These are phyloP conservation scores for Kazachstania sp. DNA, from an alignment of 1,139 yeast genomes.

Conservation along the genomic window DNA sequence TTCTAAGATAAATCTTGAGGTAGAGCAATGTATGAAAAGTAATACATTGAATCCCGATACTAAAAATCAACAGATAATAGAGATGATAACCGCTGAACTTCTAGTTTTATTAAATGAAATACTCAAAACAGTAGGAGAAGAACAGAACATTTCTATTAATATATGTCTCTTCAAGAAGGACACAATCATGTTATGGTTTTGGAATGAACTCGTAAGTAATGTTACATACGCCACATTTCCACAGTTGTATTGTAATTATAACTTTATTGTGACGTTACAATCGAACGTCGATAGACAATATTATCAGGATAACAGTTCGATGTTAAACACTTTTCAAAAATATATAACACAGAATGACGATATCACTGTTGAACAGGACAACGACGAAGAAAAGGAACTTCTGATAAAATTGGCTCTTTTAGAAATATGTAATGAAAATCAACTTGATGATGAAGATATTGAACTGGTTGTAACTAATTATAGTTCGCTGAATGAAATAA, in stretches of 20 bases:
- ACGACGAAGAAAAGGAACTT: constrained; percentile 8
- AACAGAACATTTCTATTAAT: constrained; percentile 1
- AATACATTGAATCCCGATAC: not conserved
- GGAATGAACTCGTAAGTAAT: constrained; percentile 10
- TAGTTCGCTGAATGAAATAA: constrained; percentile 8
- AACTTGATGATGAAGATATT: constrained; percentile 10
- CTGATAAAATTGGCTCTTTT: constrained; percentile 10
- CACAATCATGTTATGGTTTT: constrained; percentile 8
- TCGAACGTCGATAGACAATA: constrained; percentile 6
- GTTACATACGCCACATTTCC: not conserved
- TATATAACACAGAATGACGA: not conserved
- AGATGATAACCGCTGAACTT: not conserved
- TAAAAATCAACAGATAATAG: not conserved
- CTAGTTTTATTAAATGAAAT: not conserved
- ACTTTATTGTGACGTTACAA: constrained; percentile 5
- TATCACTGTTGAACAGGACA: too few relatives aligned
- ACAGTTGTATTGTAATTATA: not conserved
- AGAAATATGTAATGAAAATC: constrained; percentile 5
- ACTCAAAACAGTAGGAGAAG: not conserved
- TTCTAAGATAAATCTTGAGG: not conserved
- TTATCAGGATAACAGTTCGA: constrained; percentile 7
- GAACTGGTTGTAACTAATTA: constrained; percentile 5
- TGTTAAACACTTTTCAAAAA: constrained; percentile 1
- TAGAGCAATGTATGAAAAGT: not conserved
- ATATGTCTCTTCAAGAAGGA: constrained; percentile 8